Evolutionary conservation across 2,329 filamentous ascomycete genomes (phyloP), one percentile per base, ranked within the genome.

Genomic region (Aspergillus sp.): DNA sequence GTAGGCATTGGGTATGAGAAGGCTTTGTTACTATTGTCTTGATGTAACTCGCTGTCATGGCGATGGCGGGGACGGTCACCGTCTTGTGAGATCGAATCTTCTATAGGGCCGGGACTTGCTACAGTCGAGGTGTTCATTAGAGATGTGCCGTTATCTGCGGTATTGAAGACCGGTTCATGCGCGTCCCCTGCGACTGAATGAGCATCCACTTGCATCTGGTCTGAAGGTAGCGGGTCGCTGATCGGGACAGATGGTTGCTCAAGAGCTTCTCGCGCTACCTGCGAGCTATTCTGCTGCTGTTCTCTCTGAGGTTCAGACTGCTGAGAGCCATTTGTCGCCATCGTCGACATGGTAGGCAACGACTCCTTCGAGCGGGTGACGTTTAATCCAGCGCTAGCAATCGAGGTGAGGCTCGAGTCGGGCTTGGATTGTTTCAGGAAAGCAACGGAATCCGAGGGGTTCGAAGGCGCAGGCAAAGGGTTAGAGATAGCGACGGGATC

Each of bases 1-100:
- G 81, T 78, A n/a, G 85, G 86, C 56, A 86, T 84, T 7, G 87
- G 87, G 72, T 87, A 89, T n/a, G 87, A 88, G 67, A 87, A 86
- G 9, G 87, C 81, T 69, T 87, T 87, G 68, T 82, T 84, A 41
- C 70, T 75, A 55, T 68, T 71, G 64, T 76, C 78, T 45, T 79
- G 77, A 34, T 75, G 72, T 38, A 79, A 72, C 23, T 79, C 77
- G 13, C 69, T 67, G 41, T 75, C 71, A 46, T 73, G 74, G 38
- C 76, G 73, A 58, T 75, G 73, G 41, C 72, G 75, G 51, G 72
- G 69, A 59, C 77, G 77, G 59, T 80, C 77, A 58, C 77, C 77
- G 69, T 81, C 78, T 50, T 80, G 74, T 17, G 76, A 77, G 49
- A 69, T 69, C 1, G 74, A 74, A 19, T 82, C 81, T 51, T 82